Evolutionary conservation across 2,329 filamentous ascomycete genomes (phyloP), one percentile per base, ranked within the genome.

Genomic region (Alternaria solani): DNA sequence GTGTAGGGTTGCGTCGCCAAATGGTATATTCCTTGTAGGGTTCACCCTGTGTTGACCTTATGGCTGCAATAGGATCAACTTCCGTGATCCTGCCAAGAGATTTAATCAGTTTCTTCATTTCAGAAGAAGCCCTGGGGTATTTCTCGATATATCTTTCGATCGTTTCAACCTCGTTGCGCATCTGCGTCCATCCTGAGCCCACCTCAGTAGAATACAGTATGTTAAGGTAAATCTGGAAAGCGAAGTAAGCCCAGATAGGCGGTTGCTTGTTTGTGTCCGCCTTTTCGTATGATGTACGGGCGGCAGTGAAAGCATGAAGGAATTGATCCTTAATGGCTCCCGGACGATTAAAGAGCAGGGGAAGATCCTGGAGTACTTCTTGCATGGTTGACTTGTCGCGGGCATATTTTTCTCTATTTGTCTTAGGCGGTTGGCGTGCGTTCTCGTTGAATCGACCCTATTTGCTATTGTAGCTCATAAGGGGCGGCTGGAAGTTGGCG

Each of bases 381-480:
- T 1, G 0, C 43, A 46, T 12, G 0, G 26, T 46, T 1, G 26
- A 30, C 43, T 46, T 30, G 28, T 46, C 43, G 43, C 26, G 26
- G 26, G 26, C 26, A 46, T 30, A 46, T 18, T 46, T 30, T 11
- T 46, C 1, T 30, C 0, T 46, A 16, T 46, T 46, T n/a, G 26
- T 46, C 25, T 25, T 30, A 2, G 43, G 16, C 18, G 26, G 43
- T 20, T 18, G 44, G 20, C 44, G 2, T 0, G 18, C 44, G 18
- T 47, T 47, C 30, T 46, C 43, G 1, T 46, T 26, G 43, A 46
- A 30, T 30, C 26, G 43, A 46, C 26, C 26, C 43, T 26, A 46
- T 30, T 46, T 46, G 25, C 43, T 7, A 18, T 30, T 46, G 26
- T 46, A 46, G 14, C 4, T 32, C 11, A 32, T 32, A 11, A 32